Base-by-base conservation (phyloP, 345 rosid species). In the Eutrema heterophyllum region DNA sequence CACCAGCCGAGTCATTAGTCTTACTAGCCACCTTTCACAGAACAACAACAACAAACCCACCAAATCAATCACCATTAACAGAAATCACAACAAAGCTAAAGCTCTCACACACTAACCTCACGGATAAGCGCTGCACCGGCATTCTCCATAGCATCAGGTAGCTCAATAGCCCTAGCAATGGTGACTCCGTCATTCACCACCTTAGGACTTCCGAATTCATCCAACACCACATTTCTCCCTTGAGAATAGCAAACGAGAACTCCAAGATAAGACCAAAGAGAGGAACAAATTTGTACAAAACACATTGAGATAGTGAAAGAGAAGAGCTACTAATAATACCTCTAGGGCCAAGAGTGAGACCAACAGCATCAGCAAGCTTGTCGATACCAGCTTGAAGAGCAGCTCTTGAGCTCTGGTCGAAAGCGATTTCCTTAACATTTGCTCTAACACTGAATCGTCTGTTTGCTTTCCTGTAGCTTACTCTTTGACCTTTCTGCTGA, bases 141-240 rank as follows among this genome's bases (percentile, higher is more conserved):
- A 82, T 95, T 95, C 76, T 95, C 99, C 97, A 92, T 95, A 13
- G 98, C 84, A 79, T 92, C 89, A 55, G 94, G 87, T 5, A 95
- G 75, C 79, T 92, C 97, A 80, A 95, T 95, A 59, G 98, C 99
- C 41, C 99, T 83, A 36, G 99, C 94, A 64, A 95, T 95, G 3
- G 98, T 95, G 16, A 95, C 97, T 14, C 99, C 99, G 68, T 95
- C 99, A 78, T 95, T 95, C n/a, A 95, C 99, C 3, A 92, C 97
- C 75, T 92, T 90, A 1, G 98, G 99, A 64, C 87, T 95, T 30
- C 99, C 99, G 84, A 72, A 95, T 68, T 95, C 99, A 80, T 92
- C 99, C 76, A 95, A 67, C 51, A 95, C 98, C 57, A 95, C 99
- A 74, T 92, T 95, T 66, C 98, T 90, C 79, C 99, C 98, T 92